Conservation (phyloP, 495 filamentous ascomycete species). For the Aspergillus bertholletiae region DNA sequence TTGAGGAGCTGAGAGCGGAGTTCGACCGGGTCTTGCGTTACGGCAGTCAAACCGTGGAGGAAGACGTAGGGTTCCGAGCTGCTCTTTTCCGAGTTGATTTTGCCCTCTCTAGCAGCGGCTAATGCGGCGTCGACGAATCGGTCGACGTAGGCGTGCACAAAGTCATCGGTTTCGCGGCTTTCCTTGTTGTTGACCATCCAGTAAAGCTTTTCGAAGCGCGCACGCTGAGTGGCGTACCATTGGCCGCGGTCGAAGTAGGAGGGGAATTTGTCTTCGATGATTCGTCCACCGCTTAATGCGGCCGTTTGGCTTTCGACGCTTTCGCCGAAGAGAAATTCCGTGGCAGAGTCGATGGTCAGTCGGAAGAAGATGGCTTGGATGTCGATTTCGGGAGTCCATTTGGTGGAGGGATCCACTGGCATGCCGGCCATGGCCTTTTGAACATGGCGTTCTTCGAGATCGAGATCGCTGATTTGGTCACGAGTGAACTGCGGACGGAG, state of each 20-base stretch:
- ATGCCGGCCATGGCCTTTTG: constrained; percentile 39
- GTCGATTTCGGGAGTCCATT: constrained; percentile 48
- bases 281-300: constrained; percentile 21
- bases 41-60: constrained; percentile 33
- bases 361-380: constrained; percentile 60
- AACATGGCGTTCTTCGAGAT: constrained; percentile 50
- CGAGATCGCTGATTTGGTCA: constrained; percentile 48
- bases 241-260: constrained; percentile 40
- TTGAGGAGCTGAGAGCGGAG: constrained; percentile 60
- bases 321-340: constrained; percentile 65
- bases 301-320: constrained; percentile 41
- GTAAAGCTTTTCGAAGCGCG: constrained; percentile 50
- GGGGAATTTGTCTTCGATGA: constrained; percentile 32
- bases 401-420: constrained; percentile 26
- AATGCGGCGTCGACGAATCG: constrained; percentile 39
- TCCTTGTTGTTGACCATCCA: constrained; percentile 48
- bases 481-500: constrained; percentile 55
- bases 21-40: constrained; percentile 41
- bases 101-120: constrained; percentile 11
- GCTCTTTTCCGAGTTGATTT: constrained; percentile 19
- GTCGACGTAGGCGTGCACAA: constrained; percentile 52
- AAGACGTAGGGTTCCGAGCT: constrained; percentile 30
- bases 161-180: constrained; percentile 36
- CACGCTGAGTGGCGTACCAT: constrained; percentile 30
- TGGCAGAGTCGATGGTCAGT: constrained; percentile 64